These are phyloP conservation scores for Plasmodium coatneyi DNA, from an alignment of 169 alveolate species.

Conservation along the genomic window DNA sequence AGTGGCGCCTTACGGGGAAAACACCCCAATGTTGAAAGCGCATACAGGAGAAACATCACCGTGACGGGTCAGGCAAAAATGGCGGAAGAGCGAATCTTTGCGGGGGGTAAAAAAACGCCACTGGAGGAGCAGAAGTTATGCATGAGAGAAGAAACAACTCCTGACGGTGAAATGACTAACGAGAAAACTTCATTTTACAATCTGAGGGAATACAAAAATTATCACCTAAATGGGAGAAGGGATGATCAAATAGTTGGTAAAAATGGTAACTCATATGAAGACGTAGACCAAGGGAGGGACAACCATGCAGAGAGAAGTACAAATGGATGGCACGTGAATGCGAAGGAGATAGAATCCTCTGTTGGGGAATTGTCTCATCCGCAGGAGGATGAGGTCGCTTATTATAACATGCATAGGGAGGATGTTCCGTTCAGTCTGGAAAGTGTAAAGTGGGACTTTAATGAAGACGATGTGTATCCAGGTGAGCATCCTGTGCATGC, in stretches of 20 bases:
- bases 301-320: background rate
- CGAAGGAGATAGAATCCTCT: background rate
- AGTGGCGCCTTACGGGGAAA: background rate
- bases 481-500: background rate
- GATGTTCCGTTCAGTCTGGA: background rate
- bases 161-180: background rate
- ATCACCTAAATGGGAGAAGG: background rate
- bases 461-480: background rate
- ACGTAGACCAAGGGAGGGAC: conserved; percentile 1
- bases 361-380: background rate
- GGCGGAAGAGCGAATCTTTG: background rate
- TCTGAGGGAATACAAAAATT: background rate
- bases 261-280: background rate
- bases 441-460: background rate
- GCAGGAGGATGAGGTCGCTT: background rate
- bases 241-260: background rate
- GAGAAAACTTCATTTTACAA: background rate
- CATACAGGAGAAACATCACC: background rate
- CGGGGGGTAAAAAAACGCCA: background rate
- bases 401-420: background rate
- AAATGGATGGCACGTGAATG: background rate
- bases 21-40: background rate
- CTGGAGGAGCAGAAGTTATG: background rate
- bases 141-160: background rate
- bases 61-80: background rate